phyloP scores from a whole-genome alignment of 2,329 filamentous ascomycete genomes.

The Pseudopithomyces chartarum region DNA sequence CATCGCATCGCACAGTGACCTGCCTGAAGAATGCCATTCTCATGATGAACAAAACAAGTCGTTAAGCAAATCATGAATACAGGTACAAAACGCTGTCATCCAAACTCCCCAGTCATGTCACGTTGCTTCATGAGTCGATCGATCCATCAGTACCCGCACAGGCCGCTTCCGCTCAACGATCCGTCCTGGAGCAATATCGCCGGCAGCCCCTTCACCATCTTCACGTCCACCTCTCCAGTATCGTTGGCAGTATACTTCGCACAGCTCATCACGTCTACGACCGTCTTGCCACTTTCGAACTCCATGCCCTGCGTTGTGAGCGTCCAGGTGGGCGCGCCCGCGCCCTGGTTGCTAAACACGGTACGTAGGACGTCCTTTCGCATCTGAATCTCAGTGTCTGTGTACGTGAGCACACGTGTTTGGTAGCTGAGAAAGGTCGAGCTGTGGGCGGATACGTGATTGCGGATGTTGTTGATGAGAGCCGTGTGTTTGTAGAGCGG shows the following conservation, averaged over 20 bases:
- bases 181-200: constrained; percentile 10
- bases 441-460: constrained; percentile 5
- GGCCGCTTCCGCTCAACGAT: constrained; percentile 3
- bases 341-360: constrained; percentile 18
- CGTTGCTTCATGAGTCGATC: too few relatives aligned
- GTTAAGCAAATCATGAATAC: neutral
- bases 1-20: neutral
- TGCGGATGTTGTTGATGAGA: constrained; percentile 22
- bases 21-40: neutral
- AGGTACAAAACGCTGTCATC: too few relatives aligned
- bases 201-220: constrained; percentile 10
- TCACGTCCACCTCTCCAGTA: constrained; percentile 11
- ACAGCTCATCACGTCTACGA: constrained; percentile 17
- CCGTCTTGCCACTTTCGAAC: constrained; percentile 14
- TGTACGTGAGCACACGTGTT: constrained; percentile 15
- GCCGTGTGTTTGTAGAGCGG: constrained; percentile 19
- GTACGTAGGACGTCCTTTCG: constrained; percentile 17
- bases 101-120: too few relatives aligned
- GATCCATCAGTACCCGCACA: constrained; percentile 3
- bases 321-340: constrained; percentile 7
- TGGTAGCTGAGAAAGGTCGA: constrained; percentile 11
- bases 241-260: constrained; percentile 7
- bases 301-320: constrained; percentile 15
- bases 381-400: constrained; percentile 14
- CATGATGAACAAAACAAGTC: neutral